A percentile compares a stretch with the other conserved stretches of the same genome.
Conservation (phyloP, 106 monocot genomes). For the Agapanthus africanus region DNA sequence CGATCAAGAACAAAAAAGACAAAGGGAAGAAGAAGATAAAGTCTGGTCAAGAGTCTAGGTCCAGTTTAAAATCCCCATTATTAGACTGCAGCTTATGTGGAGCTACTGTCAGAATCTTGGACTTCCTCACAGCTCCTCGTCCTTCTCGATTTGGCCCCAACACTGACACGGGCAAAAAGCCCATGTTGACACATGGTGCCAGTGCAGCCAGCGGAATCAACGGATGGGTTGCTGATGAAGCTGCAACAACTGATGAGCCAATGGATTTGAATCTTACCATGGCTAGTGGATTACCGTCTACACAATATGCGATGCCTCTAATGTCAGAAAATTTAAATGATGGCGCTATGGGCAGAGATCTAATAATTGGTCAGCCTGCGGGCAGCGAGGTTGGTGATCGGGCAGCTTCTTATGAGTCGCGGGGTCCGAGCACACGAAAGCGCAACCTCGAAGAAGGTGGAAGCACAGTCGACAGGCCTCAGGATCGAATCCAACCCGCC, state of each 20-base stretch:
- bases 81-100: slow-evolving; percentile 94
- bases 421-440: slow-evolving; percentile 90
- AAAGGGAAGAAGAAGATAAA: slow-evolving; percentile 47
- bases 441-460: slow-evolving; percentile 90
- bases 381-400: slow-evolving; percentile 98
- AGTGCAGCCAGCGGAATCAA: slow-evolving; percentile 95
- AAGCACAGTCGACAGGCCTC: slow-evolving; percentile 91
- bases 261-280: slow-evolving; percentile 87
- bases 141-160: slow-evolving; percentile 46
- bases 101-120: slow-evolving; percentile 75
- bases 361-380: slow-evolving; percentile 94
- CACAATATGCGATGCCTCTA: slow-evolving; percentile 34
- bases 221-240: slow-evolving; percentile 65
- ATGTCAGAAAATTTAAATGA: slow-evolving; percentile 41
- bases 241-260: slow-evolving; percentile 36
- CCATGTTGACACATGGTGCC: slow-evolving; percentile 50
- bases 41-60: slow-evolving; percentile 36
- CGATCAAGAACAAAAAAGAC: slow-evolving; percentile 42
- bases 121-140: slow-evolving; percentile 57
- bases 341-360: slow-evolving; percentile 71
- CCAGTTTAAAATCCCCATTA: slow-evolving; percentile 64
- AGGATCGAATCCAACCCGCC: slow-evolving; percentile 52
- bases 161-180: slow-evolving; percentile 51
- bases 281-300: slow-evolving; percentile 68
- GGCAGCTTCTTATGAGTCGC: slow-evolving; percentile 90